Base-by-base conservation (phyloP, 139 green algal genomes). In the Chlamydomonas applanata region DNA sequence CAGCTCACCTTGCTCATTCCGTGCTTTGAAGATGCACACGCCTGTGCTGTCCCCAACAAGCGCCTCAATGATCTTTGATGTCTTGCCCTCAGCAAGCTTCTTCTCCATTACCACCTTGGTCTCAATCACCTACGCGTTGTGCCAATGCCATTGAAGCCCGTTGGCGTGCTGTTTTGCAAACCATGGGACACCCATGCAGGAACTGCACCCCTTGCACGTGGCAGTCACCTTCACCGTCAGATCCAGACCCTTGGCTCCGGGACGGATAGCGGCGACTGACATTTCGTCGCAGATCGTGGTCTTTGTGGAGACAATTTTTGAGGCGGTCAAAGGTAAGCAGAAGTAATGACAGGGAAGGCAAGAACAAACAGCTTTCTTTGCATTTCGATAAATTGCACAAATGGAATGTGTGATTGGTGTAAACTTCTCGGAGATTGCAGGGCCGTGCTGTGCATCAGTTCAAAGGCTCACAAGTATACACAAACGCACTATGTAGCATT, bases 11-110 rank as follows among this genome's bases (percentile, higher is more conserved):
- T 98, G 94, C 63, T 96, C 89, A 52, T 94, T 94, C 11, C 87
- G 72, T 0, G 91, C 91, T 0, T 89, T 91, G 66, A 98, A 89
- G 2, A 98, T 71, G 59, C 98, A 87, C 24, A 84, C 72, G 24
- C 90, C 94, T 0, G 88, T 95, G 17, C 89, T 77, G 74, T 98
- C 94, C 0, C 94, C 94, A 4, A 98, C 89, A 1, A 97, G 72
- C 71, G 89, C 95, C 69, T 98, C 94, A 11, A 89, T 85, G 2
- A 98, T 89, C 34, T 80, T 87, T 27, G 91, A 36, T 0, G 83
- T 64, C 19, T 67, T 45, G 4, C 79, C 80, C 32, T 82, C 84
- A 0, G 66, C 46, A 0, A 77, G 72, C 36, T 81, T 84, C 0
- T 88, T 81, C 33, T 93, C 79, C 16, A 94, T 40, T 1, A 97